A percentile compares a stretch with the other conserved stretches of the same genome.
Evolutionary conservation across 1,139 yeast genomes (phyloP).

Genomic region (Pichia sp.): DNA sequence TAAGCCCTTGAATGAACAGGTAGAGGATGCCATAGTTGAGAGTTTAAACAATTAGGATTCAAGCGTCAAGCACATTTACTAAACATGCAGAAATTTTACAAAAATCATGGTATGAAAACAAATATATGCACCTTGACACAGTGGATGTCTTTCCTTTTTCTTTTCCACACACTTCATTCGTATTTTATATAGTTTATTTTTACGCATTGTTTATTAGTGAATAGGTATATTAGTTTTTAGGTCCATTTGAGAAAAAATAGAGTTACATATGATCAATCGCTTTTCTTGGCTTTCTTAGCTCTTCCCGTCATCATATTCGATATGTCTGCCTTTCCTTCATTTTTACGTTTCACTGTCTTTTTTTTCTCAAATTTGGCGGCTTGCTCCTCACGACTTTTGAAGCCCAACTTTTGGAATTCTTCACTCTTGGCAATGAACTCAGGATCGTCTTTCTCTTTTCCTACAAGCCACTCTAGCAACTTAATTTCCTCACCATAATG

Average conservation of each 20-base stretch:
- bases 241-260: background rate
- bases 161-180: background rate
- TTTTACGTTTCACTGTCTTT: constrained; percentile 21
- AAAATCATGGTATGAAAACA: background rate
- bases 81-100: too few species aligned
- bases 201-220: background rate
- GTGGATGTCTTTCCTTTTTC: background rate
- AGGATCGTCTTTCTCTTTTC: constrained; percentile 46
- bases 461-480: constrained; percentile 64
- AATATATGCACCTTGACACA: background rate
- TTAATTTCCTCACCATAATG: constrained; percentile 81
- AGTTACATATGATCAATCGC: background rate
- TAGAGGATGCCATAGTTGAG: constrained; percentile 11
- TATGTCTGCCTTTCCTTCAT: constrained; percentile 22
- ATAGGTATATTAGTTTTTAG: background rate
- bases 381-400: constrained; percentile 45
- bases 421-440: constrained; percentile 49
- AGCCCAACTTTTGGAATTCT: constrained; percentile 52
- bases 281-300: constrained; percentile 17
- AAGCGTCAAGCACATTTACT: background rate
- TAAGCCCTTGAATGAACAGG: constrained; percentile 12
- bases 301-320: constrained; percentile 22
- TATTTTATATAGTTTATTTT: background rate
- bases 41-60: background rate
- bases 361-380: constrained; percentile 31